Evolutionary conservation across 768 basidiomycete species (phyloP).

Genomic region (Kwoniella heveanensis): DNA sequence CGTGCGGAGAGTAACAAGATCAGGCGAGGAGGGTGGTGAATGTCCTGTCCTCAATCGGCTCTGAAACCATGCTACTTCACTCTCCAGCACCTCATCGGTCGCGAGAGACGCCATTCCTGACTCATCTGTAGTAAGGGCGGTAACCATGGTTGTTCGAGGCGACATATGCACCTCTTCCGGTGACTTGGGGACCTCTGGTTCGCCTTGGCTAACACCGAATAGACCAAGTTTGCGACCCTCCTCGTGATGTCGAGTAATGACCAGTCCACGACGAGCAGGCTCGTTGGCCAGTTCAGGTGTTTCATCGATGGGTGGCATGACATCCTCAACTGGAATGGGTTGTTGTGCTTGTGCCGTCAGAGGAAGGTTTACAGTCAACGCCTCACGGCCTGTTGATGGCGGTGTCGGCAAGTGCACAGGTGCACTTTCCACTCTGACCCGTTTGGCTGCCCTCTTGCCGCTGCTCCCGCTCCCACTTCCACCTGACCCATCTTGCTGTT

Average conservation of each 20-base stretch:
- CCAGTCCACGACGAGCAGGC: slow-evolving; percentile 22
- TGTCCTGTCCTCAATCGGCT: slow-evolving; percentile 10
- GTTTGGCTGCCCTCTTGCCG: slow-evolving; percentile 22
- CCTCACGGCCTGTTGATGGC: slow-evolving; percentile 40
- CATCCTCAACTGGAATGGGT: slow-evolving; percentile 13
- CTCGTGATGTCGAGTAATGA: slow-evolving; percentile 34
- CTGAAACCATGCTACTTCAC: slow-evolving; percentile 47
- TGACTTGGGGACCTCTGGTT: slow-evolving; percentile 18
- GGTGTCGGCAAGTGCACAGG: slow-evolving; percentile 45
- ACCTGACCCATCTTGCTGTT: slow-evolving; percentile 14
- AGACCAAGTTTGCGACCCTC: slow-evolving; percentile 43
- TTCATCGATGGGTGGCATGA: slow-evolving; percentile 21
- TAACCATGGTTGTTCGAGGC: slow-evolving; percentile 32
- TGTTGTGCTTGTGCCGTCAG: slow-evolving; percentile 3
- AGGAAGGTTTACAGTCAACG: slow-evolving; percentile 21
- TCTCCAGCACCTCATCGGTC: slow-evolving; percentile 40
- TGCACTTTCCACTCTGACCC: slow-evolving; percentile 20
- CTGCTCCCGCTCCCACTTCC: slow-evolving; percentile 4
- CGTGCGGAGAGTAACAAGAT: slow-evolving; percentile 28
- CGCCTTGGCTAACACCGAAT: slow-evolving; percentile 25
- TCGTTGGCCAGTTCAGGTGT: slow-evolving; percentile 11
- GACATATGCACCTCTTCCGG: slow-evolving; percentile 20
- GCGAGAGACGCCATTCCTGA: slow-evolving; percentile 35
- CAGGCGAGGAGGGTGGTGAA: slow-evolving; percentile 27
- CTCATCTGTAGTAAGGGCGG: slow-evolving; percentile 31